Evolutionary conservation across 1,139 yeast genomes (phyloP), one percentile per base, ranked within the genome.

Genomic region (Geotrichum aggregatum): DNA sequence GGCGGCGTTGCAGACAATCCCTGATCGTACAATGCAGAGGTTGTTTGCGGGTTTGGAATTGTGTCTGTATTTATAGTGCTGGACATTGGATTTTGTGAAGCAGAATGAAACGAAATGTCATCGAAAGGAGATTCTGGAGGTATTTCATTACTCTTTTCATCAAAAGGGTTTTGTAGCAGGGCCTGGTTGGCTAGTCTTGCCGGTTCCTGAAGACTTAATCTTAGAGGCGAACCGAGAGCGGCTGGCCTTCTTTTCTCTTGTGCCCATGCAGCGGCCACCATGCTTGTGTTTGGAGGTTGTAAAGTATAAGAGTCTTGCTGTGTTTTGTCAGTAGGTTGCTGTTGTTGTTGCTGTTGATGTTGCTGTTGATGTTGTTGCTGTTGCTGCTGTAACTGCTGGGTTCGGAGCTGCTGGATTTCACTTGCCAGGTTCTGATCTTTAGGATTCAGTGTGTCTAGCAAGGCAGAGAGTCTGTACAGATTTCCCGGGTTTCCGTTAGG

Each of bases 361-460:
- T 49, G 56, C 19, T 33, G 46, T 8, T n/a, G 28, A 43, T 31
- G 44, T 14, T 13, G 52, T 18, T 10, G 44, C 40, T 21, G 35
- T 22, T 44, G 18, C 8, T 45, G 45, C 14, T 38, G 42, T 31
- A 21, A 41, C 18, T 43, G 54, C 30, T 52, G 47, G 14, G 35
- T 22, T 26, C 51, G 24, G 26, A 52, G 24, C 34, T 44, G 47
- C 16, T 52, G 47, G 4, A 49, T 40, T 19, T 48, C 52, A 22
- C 60, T 61, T 18, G 61, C 65, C 14, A 63, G 44, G 26, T 33
- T 10, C 21, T 24, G 39, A 85, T 60, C 92, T 75, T 44, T 89
- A 76, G 0, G 92, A 92, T 56, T 79, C 77, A 36, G 88, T 88
- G 64, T 65, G 45, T 66, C 69, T 39, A 66, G 56, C 49, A 66